Evolutionary conservation across 306 rosid species (phyloP).

Genomic region (Dryas alaskensis): DNA sequence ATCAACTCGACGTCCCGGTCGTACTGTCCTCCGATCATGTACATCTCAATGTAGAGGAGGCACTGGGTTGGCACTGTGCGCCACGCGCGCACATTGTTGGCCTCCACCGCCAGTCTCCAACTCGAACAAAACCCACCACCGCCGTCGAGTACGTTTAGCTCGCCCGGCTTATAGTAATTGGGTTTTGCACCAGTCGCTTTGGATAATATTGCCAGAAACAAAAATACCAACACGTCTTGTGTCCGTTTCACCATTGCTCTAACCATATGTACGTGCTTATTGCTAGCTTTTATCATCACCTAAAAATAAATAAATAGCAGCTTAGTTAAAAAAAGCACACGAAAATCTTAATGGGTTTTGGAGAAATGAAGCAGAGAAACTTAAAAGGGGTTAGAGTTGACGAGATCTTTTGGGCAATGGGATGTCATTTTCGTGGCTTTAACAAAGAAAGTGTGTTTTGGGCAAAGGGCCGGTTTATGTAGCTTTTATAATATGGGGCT

Average conservation of each 20-base stretch:
- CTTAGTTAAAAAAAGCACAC: neutral
- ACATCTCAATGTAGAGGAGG: constrained; percentile 32
- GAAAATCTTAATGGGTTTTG: neutral
- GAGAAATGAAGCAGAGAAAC: neutral
- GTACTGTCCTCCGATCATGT: constrained; percentile 68
- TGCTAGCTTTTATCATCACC: neutral
- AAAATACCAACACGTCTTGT: constrained; percentile 22
- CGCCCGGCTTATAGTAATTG: neutral
- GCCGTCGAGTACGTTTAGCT: neutral
- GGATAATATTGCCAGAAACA: constrained; percentile 27
- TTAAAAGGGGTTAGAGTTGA: neutral
- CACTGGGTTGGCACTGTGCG: constrained; percentile 62
- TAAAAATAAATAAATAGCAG: neutral
- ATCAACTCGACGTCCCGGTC: constrained; percentile 39
- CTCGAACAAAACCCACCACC: constrained; percentile 49
- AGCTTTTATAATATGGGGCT: neutral
- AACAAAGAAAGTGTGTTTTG: neutral
- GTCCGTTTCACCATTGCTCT: constrained; percentile 31
- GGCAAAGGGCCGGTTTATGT: neutral
- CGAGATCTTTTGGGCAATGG: neutral
- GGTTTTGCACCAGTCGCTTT: constrained; percentile 18
- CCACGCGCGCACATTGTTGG: constrained; percentile 65
- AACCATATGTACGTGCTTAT: constrained; percentile 15
- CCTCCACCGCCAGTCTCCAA: constrained; percentile 83
- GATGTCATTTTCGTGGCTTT: neutral